These are phyloP conservation scores for Pittosporum tobira DNA, from an alignment of 129 eudicot species.

Conservation along the genomic window DNA sequence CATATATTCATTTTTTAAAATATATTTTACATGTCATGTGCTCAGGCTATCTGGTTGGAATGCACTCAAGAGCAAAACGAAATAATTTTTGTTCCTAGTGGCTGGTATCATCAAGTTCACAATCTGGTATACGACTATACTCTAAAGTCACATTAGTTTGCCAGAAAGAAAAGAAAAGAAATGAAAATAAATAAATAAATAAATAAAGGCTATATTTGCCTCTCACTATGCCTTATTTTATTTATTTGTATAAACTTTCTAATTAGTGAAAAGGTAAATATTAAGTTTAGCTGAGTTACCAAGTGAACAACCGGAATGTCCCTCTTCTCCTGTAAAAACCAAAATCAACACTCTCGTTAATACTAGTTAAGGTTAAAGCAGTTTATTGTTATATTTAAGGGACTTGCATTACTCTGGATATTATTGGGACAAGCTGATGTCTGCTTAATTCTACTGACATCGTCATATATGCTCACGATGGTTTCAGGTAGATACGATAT, in stretches of 20 bases:
- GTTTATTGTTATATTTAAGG: too few relatives aligned
- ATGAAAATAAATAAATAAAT: too few relatives aligned
- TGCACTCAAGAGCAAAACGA: constrained; percentile 79
- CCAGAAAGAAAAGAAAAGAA: too few relatives aligned
- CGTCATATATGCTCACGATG: constrained; percentile 1
- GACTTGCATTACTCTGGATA: not conserved
- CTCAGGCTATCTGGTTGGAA: constrained; percentile 84
- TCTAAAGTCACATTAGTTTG: not conserved
- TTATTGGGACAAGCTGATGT: not conserved
- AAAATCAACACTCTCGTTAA: not conserved
- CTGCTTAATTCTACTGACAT: not conserved
- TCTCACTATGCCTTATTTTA: too few relatives aligned
- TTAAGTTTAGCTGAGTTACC: not conserved
- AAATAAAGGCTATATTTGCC: too few relatives aligned
- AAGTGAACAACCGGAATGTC: too few relatives aligned
- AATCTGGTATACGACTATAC: constrained; percentile 88
- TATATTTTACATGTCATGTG: constrained; percentile 7
- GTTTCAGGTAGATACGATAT: constrained; percentile 91
- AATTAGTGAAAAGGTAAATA: not conserved
- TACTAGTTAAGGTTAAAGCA: not conserved
- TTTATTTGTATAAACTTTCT: not conserved
- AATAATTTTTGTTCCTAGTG: constrained; percentile 87
- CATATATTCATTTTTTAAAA: constrained; percentile 5
- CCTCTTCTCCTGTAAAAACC: not conserved
- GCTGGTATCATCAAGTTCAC: constrained; percentile 98